These are phyloP conservation scores for Purpureocillium takamizusanense DNA, from an alignment of 2,329 filamentous ascomycete genomes.

Conservation along the genomic window DNA sequence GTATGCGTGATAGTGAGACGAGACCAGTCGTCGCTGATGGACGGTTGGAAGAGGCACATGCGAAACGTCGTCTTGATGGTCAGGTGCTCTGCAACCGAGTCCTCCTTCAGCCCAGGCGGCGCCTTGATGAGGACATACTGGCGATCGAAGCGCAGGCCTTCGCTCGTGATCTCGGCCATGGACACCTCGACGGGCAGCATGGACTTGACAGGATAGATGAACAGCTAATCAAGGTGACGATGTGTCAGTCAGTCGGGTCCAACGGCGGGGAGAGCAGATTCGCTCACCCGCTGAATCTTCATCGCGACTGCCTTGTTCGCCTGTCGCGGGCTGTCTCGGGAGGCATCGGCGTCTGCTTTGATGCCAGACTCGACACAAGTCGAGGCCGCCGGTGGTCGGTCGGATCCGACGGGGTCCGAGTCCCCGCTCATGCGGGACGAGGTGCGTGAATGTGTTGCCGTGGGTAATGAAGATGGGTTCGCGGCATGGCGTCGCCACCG, in stretches of 20 bases:
- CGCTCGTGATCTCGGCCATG: slow-evolving; percentile 10
- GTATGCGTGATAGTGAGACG: slow-evolving; percentile 9
- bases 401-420: too few relatives aligned
- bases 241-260: not conserved
- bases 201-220: slow-evolving; percentile 12
- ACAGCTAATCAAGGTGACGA: slow-evolving; percentile 5
- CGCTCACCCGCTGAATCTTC: too few relatives aligned
- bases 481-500: too few relatives aligned
- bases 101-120: not conserved
- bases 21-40: slow-evolving; percentile 11
- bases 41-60: slow-evolving; percentile 10
- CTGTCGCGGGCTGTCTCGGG: too few relatives aligned
- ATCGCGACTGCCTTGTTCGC: too few relatives aligned
- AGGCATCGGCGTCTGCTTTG: not conserved
- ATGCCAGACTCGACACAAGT: too few relatives aligned
- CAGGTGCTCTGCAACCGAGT: slow-evolving; percentile 7
- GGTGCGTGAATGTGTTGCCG: too few relatives aligned
- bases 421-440: too few relatives aligned
- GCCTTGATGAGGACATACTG: slow-evolving; percentile 10
- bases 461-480: too few relatives aligned
- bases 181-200: slow-evolving; percentile 10
- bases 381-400: too few relatives aligned
- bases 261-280: too few relatives aligned
- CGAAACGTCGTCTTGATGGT: slow-evolving; percentile 9
- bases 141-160: slow-evolving; percentile 11